Conservation (phyloP, 345 rosid genomes). For the Garcia nutans region DNA sequence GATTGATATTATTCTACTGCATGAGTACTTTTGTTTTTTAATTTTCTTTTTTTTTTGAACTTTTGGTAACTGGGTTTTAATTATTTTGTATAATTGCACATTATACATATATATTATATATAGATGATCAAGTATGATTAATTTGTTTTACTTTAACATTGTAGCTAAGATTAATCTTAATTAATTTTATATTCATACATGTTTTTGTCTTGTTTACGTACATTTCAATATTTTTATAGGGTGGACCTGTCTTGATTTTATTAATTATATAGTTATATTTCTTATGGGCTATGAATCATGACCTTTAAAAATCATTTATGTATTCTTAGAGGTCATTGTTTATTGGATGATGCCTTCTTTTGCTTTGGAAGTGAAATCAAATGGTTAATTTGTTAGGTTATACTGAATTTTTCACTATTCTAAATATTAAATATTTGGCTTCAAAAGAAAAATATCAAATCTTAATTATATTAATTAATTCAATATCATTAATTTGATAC, state of each 20-base stretch:
- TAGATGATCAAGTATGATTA: not conserved
- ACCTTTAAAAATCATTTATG: not conserved
- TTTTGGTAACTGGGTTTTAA: not conserved
- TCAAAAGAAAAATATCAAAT: no score
- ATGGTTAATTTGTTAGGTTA: no score
- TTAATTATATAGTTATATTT: no score
- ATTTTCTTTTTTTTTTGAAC: not conserved
- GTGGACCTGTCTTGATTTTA: not conserved
- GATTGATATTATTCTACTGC: not conserved
- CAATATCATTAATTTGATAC: no score
- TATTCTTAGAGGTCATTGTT: not conserved
- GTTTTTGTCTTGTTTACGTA: not conserved
- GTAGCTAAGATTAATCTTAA: not conserved
- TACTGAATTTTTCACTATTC: no score
- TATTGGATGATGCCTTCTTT: not conserved
- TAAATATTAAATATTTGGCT: no score
- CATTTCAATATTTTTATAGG: not conserved
- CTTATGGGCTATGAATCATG: not conserved
- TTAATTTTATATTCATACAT: not conserved
- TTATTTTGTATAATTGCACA: not conserved
- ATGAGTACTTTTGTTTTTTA: not conserved
- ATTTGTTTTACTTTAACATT: not conserved
- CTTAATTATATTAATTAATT: no score
- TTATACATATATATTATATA: no score
- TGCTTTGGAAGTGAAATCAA: no score